Evolutionary conservation across 306 rosid species (phyloP), one percentile per base, ranked within the genome.

Genomic region (Hylodesmum podocarpum): DNA sequence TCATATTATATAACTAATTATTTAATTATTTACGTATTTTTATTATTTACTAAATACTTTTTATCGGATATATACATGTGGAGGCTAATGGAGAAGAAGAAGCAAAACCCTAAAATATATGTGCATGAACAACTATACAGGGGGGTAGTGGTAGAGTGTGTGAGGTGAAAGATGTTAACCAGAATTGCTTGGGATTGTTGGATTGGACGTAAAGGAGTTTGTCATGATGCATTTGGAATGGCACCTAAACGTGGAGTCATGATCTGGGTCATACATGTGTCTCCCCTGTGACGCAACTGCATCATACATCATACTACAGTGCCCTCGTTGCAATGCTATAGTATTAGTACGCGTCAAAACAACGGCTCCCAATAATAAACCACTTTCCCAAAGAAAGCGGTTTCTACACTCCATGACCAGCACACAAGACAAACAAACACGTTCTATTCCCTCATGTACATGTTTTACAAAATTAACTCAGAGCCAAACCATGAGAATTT

Each of bases 151-250:
- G 11, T 18, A 18, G 54, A 5, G 31, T 65, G 53, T 49, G 55
- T 44, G n/a, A n/a, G n/a, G n/a, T n/a, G n/a, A n/a, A n/a, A n/a
- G n/a, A n/a, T n/a, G n/a, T n/a, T n/a, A n/a, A n/a, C n/a, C n/a
- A n/a, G n/a, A n/a, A n/a, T n/a, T n/a, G n/a, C n/a, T n/a, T n/a
- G n/a, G n/a, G n/a, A n/a, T n/a, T 84, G 80, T 39, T 69, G 1
- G 91, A 90, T 76, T 27, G 68, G 89, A 87, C 91, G 73, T 86
- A 90, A 90, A 88, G 88, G 54, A 61, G 6, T 71, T 75, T 90
- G 91, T 90, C 87, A 33, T 59, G 19, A 75, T 75, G 81, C 76
- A 66, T 86, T 86, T 90, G 93, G 84, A 83, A 81, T 77, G 80
- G 81, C 81, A 81, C 82, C 78, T 37, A 1, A 50, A 25, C 34